Conservation (phyloP, 192 early-diverging fungal species). For the Chytriomyces hyalinus region DNA sequence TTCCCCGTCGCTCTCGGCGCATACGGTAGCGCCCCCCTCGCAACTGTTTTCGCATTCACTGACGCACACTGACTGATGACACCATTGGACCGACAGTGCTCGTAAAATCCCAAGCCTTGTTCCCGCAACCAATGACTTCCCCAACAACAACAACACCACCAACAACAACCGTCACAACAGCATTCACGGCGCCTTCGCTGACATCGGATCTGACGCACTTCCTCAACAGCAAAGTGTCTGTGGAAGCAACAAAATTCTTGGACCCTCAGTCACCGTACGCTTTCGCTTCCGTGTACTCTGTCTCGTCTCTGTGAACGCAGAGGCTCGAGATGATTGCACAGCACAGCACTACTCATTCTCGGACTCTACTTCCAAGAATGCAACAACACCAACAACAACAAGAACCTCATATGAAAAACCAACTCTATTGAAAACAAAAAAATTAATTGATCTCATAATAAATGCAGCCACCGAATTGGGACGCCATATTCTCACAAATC, state of each 20-base stretch:
- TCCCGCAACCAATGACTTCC: background rate
- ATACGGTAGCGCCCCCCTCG: background rate
- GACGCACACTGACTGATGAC: background rate
- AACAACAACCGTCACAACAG: background rate
- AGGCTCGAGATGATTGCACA: background rate
- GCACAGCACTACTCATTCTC: background rate
- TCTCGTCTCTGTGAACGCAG: background rate
- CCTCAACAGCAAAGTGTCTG: background rate
- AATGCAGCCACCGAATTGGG: background rate
- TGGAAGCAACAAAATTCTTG: background rate
- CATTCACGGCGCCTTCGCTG: background rate
- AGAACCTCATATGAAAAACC: background rate
- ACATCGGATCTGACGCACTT: background rate
- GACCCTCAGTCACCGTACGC: background rate
- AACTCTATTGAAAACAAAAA: background rate
- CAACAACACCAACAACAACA: background rate
- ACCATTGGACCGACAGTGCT: background rate
- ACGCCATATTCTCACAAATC: background rate
- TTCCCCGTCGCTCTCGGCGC: background rate
- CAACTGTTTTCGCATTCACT: background rate
- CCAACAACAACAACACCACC: background rate
- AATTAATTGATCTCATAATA: background rate
- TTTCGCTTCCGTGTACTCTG: slow-evolving; percentile 1
- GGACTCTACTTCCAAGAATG: background rate
- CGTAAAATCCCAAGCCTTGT: background rate